Conservation (phyloP, 352 stramenopile genomes). For the Elongisporangium prolatum region DNA sequence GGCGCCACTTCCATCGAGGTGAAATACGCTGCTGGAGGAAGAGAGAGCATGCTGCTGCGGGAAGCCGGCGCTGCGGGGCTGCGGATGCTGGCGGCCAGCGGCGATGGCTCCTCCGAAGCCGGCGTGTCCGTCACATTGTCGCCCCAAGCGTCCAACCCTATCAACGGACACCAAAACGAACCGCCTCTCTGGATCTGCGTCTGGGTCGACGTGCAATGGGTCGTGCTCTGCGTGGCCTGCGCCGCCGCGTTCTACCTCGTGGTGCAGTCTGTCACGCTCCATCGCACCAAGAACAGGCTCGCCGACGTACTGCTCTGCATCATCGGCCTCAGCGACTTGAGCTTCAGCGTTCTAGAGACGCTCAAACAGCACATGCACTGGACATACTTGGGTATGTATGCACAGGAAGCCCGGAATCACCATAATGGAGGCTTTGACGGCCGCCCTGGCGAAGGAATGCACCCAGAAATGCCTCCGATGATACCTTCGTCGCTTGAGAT, state of each 20-base stretch:
- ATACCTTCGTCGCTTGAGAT: conserved; percentile 14
- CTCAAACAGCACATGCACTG: conserved; percentile 36
- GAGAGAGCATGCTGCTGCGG: no score
- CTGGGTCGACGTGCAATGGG: conserved; percentile 52
- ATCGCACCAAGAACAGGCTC: conserved; percentile 60
- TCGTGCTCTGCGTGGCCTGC: conserved; percentile 27
- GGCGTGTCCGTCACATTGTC: no score
- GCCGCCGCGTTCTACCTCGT: conserved; percentile 46
- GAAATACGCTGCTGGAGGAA: no score
- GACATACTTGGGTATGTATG: conserved; percentile 44
- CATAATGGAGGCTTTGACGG: conserved; percentile 1
- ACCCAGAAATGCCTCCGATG: conserved; percentile 2
- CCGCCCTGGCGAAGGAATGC: conserved; percentile 1
- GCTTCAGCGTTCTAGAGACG: conserved; percentile 42
- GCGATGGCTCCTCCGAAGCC: no score
- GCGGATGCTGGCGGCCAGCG: no score
- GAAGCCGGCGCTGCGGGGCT: no score
- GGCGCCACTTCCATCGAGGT: no score
- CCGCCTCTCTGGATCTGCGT: conserved; percentile 25
- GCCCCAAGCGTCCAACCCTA: background rate
- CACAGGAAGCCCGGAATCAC: conserved; percentile 5
- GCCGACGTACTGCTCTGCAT: conserved; percentile 63
- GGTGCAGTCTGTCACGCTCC: conserved; percentile 51
- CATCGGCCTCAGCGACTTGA: conserved; percentile 55
- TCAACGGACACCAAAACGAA: background rate